Percentiles rank a stretch among this genome's conserved stretches.
These are phyloP conservation scores for Colletotrichum noveboracense DNA, from an alignment of 2,329 filamentous ascomycete genomes.

Conservation along the genomic window DNA sequence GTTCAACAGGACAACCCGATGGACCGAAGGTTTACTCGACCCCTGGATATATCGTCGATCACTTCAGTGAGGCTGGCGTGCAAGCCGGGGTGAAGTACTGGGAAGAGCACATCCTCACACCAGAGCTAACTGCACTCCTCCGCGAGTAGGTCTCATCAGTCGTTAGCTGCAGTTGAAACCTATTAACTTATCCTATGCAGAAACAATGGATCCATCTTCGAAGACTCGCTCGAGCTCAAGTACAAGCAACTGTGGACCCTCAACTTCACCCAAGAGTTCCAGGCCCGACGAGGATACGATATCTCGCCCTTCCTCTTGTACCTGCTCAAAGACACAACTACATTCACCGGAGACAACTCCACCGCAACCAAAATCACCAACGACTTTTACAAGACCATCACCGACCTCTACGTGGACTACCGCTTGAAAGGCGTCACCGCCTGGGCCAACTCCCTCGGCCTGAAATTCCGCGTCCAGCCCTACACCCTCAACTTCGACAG, in stretches of 20 bases:
- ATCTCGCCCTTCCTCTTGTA: not conserved
- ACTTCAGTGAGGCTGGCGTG: not conserved
- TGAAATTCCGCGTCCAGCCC: not conserved
- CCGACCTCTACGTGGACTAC: not conserved
- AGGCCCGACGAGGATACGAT: not conserved
- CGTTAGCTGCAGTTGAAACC: fast-evolving
- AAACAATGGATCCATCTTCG: not conserved
- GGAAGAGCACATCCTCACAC: not conserved
- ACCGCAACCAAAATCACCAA: not conserved
- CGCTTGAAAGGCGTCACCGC: not conserved
- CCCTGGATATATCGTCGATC: not conserved
- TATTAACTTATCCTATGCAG: fast-evolving
- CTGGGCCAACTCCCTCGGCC: not conserved
- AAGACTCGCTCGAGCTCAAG: not conserved
- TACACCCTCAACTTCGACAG: not conserved
- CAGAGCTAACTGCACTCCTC: not conserved
- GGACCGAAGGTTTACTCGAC: not conserved
- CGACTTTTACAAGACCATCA: not conserved
- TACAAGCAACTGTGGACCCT: not conserved
- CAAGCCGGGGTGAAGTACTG: not conserved
- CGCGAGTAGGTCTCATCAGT: not conserved
- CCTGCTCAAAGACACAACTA: not conserved
- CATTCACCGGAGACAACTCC: not conserved
- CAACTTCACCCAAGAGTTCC: not conserved
- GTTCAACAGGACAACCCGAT: not conserved